A percentile compares a stretch with the other conserved stretches of the same genome.
Conservation (phyloP, 306 rosid species). For the Cicer chorassanicum region DNA sequence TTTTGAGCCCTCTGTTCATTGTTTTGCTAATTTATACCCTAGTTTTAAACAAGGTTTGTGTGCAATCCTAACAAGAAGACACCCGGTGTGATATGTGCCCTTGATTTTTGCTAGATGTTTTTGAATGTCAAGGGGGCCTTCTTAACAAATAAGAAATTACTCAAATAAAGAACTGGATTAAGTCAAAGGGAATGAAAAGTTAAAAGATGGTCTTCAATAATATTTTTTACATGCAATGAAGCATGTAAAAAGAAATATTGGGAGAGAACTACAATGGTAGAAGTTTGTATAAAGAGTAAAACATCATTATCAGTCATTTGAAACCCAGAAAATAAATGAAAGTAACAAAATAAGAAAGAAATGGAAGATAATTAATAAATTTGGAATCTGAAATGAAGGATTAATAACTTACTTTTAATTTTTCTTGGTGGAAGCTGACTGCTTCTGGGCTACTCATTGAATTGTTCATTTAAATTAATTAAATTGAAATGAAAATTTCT, state of each 20-base stretch:
- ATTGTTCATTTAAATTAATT: constrained; percentile 23
- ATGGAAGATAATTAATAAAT: constrained; percentile 1
- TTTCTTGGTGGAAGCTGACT: constrained; percentile 19
- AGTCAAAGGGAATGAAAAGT: neutral
- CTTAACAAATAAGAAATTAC: neutral
- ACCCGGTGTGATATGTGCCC: constrained; percentile 34
- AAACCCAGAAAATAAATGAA: constrained; percentile 23
- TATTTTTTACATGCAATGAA: constrained; percentile 7
- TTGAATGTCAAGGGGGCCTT: neutral
- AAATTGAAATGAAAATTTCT: constrained; percentile 14
- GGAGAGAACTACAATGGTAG: neutral
- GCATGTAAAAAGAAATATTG: neutral
- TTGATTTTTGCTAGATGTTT: constrained; percentile 10
- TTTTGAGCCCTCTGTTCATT: no score
- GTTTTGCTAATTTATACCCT: constrained; percentile 10
- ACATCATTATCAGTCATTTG: neutral
- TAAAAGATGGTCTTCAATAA: neutral
- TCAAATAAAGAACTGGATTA: neutral
- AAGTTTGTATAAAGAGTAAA: neutral
- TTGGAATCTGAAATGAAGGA: neutral
- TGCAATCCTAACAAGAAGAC: neutral
- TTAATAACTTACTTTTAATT: neutral
- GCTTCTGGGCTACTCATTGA: constrained; percentile 7
- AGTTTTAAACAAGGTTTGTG: constrained; percentile 22
- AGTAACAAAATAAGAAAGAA: constrained; percentile 4